A percentile compares a stretch with the other conserved stretches of the same genome.
These are phyloP conservation scores for Zalaria sp. DNA, from an alignment of 2,329 filamentous ascomycete genomes.

Conservation along the genomic window DNA sequence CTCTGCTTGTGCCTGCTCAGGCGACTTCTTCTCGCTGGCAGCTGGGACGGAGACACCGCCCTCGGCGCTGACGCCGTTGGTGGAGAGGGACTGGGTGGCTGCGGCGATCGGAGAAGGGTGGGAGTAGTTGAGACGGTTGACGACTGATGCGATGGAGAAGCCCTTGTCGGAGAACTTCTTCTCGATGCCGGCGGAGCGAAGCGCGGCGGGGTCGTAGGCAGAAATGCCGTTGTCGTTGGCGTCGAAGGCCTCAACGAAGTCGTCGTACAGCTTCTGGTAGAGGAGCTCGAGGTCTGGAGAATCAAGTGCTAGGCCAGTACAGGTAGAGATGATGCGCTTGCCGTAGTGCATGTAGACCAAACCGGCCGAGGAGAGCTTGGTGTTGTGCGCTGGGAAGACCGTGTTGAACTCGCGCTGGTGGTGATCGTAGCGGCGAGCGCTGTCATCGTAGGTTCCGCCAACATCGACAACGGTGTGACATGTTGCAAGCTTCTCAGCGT, in stretches of 20 bases:
- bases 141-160: conserved; percentile 73
- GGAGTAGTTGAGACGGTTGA: conserved; percentile 69
- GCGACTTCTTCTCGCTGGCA: conserved; percentile 12
- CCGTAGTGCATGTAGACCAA: conserved; percentile 96
- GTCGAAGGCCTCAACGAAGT: conserved; percentile 91
- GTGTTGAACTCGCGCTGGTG: conserved; percentile 85
- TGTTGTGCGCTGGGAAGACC: conserved; percentile 69
- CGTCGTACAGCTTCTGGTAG: conserved; percentile 79
- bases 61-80: conserved; percentile 3
- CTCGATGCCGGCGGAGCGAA: conserved; percentile 57
- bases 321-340: conserved; percentile 60
- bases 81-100: conserved; percentile 6
- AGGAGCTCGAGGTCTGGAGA: conserved; percentile 57
- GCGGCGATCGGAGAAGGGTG: conserved; percentile 23
- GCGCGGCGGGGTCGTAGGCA: conserved; percentile 56
- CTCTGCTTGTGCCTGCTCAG: conserved; percentile 42
- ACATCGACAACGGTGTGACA: conserved; percentile 97
- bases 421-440: conserved; percentile 76
- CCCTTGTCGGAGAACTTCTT: conserved; percentile 74
- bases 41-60: conserved; percentile 4
- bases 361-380: conserved; percentile 87
- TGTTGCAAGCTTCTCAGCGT: conserved; percentile 58
- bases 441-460: conserved; percentile 80
- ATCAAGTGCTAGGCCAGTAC: conserved; percentile 46
- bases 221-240: conserved; percentile 95